Base-by-base conservation (phyloP, 202 grass and related monocot genomes). In the Schoenoplectus tabernaemontani region DNA sequence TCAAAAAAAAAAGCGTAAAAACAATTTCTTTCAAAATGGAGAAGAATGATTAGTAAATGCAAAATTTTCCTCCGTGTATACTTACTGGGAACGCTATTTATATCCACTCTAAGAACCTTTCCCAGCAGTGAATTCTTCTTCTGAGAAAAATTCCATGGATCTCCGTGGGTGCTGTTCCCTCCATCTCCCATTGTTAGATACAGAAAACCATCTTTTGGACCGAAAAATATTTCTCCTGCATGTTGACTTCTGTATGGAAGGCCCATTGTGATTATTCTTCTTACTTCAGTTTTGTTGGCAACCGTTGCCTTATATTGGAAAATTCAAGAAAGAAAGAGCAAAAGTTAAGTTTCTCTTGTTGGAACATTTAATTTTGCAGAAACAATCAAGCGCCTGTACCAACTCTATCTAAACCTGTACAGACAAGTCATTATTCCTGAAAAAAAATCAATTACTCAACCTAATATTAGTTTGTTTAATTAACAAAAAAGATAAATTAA, bases 111-210 rank as follows among this genome's bases (percentile, higher is more conserved):
- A 53, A 90, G 37, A 58, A 92, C 87, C 82, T 98, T 98, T 37
- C 89, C 95, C 10, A 98, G 88, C 39, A 98, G 62, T 20, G 87
- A 77, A 65, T 84, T 87, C 76, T 95, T 98, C 80, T 98, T 98
- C 78, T 98, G 95, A 47, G 91, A 64, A 56, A 98, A 98, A 86
- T 98, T 98, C 81, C 86, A 98, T 2, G 89, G 95, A 58, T 98
- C 95, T 4, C 95, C 95, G 9, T 73, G 1, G 26, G 69, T 73
- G 10, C 59, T 77, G 59, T 51, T 64, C 33, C 91, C 95, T 3
- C 88, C 89, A 61, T 92, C 84, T 48, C 95, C 95, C 80, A 83
- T 85, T 81, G 90, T 84, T 78, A 98, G 91, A 87, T 98, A 98
- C 38, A 98, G 82, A 89, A 92, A 87, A 13, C 95, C 89, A 33